phyloP scores from a whole-genome alignment of 1,284 basidiomycete genomes.

The Neotropicomus parvogracilis region DNA sequence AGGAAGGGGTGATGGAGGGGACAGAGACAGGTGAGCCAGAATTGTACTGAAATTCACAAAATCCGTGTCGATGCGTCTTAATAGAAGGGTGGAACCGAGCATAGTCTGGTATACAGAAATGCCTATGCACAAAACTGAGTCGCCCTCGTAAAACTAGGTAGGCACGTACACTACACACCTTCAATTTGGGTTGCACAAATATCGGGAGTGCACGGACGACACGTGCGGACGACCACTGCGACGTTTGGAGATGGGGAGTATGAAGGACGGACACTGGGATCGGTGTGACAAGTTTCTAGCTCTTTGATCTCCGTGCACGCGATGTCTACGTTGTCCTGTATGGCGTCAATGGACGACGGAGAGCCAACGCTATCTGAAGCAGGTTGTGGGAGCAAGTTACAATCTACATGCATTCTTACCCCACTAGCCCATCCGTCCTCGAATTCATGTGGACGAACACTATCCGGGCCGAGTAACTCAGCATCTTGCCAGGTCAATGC shows the following conservation, averaged over 20 bases:
- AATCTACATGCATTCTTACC: slow-evolving; percentile 14
- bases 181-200: slow-evolving; percentile 64
- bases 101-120: slow-evolving; percentile 68
- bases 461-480: slow-evolving; percentile 49
- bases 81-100: slow-evolving; percentile 48
- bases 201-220: slow-evolving; percentile 54
- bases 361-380: slow-evolving; percentile 1
- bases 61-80: slow-evolving; percentile 69
- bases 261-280: not conserved
- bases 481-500: slow-evolving; percentile 44
- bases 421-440: slow-evolving; percentile 40
- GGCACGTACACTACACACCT: slow-evolving; percentile 43
- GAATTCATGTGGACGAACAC: slow-evolving; percentile 42
- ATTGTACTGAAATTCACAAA: slow-evolving; percentile 68
- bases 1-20: slow-evolving; percentile 36
- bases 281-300: slow-evolving; percentile 4
- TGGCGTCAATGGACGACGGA: slow-evolving; percentile 1
- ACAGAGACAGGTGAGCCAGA: slow-evolving; percentile 35
- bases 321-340: slow-evolving; percentile 5
- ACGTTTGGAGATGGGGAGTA: slow-evolving; percentile 12
- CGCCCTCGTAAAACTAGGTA: not conserved
- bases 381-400: slow-evolving; percentile 8
- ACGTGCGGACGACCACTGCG: slow-evolving; percentile 56
- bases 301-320: slow-evolving; percentile 6
- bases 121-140: slow-evolving; percentile 38